Evolutionary conservation across 192 early-diverging fungal genomes (phyloP), one percentile per base, ranked within the genome.

Genomic region (Radiomyces spectabilis): DNA sequence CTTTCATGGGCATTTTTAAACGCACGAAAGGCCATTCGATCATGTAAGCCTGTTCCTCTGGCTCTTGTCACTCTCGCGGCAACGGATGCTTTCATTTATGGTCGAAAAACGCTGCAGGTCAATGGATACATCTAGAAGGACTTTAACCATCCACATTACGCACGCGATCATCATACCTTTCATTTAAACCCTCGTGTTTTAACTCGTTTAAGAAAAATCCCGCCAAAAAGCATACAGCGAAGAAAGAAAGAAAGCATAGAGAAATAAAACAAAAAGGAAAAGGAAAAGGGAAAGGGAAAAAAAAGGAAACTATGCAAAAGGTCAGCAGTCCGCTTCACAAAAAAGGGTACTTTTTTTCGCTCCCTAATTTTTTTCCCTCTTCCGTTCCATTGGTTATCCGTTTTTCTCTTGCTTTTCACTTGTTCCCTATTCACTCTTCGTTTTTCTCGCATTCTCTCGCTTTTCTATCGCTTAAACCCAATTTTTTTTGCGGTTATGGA

Each of bases 1-100:
- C 44, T 70, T n/a, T 58, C 61, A 21, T 70, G 68, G 68, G 19
- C 52, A 12, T 63, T 70, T 45, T 43, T 70, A 13, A 70, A 70
- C 39, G 37, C 61, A 2, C 39, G 44, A 22, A 41, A 19, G 16
- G 61, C 61, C 10, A 26, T 70, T 0, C 13, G 25, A 8, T 55
- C 61, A 3, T 47, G 31, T 19, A 45, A 41, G 18, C 68, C 68
- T 24, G 32, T 59, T 4, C 68, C 68, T 32, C 27, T 63, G n/a
- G 16, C 54, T 26, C 22, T 70, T 4, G 53, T 61, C 13, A 30
- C 53, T 2, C 34, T 49, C 10, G 53, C 63, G 4, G 31, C 53
- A 7, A 37, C 44, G 3, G 55, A 63, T 30, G 56, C 53, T 1
- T 37, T 46, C 19, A 51, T 70, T 27, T 70, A 70, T 44, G 68